Evolutionary conservation across 2,329 filamentous ascomycete genomes (phyloP), one percentile per base, ranked within the genome.

Genomic region (Fusarium continuum): DNA sequence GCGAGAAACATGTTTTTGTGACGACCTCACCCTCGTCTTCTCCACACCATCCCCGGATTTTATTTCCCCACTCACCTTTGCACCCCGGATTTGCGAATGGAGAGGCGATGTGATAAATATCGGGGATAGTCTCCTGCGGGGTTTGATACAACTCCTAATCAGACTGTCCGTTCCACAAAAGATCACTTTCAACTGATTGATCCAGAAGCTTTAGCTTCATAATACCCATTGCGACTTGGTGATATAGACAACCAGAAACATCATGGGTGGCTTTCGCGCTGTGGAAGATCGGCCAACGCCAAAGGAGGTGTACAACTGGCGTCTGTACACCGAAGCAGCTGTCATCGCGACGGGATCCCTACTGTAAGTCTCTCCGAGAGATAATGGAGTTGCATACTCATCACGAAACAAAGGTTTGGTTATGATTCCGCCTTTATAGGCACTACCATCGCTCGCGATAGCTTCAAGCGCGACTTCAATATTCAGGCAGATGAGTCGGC

Each of bases 221-320:
- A 36, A 52, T 8, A 8, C 19, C 22, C 16, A 13, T 9, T 16
- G 31, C 16, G 17, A 17, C 34, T 50, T 46, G 40, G 13, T 34
- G 19, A 26, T 19, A 6, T 16, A 22, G 10, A 45, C 16, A 25
- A 14, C n/a, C n/a, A n/a, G n/a, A 14, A 9, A 25, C 45, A 44
- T 43, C 44, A 77, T 78, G 76, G 74, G 72, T 51, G 75, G 75
- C 23, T 72, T 82, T 64, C 77, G 79, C 45, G 81, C 81, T 31
- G 79, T 81, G 31, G 83, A 85, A 69, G 83, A 85, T 70, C 77
- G 83, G 64, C 83, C 83, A 22, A 85, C 82, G 61, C 83, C 83
- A 17, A 77, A 79, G 55, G 81, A 84, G 72, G 83, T 85, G 61
- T 84, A 84, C 72, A 84, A 84, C 60, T 81, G 78, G 78, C 76